Evolutionary conservation across 78 protist genomes (phyloP).

Genomic region (Guillardia theta): DNA sequence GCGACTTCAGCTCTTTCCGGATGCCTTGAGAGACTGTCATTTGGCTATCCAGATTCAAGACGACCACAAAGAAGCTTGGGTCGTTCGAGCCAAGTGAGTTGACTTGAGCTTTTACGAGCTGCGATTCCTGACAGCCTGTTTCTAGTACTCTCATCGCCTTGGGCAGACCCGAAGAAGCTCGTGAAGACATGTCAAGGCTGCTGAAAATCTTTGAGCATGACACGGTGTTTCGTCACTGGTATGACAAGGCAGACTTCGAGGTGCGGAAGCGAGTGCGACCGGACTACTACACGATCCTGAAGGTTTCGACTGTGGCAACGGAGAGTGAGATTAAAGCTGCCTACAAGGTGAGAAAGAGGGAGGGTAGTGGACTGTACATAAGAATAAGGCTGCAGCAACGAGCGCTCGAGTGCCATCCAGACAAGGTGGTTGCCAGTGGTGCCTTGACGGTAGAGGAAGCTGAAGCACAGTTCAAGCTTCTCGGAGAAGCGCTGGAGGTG

Average conservation of each 20-base stretch:
- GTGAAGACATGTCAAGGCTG: background rate
- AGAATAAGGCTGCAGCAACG: no score
- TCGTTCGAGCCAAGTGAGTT: no score
- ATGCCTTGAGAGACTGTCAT: background rate
- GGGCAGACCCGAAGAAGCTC: background rate
- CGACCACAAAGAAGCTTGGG: background rate
- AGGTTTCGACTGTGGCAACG: background rate
- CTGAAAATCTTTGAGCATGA: background rate
- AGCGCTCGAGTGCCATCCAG: background rate
- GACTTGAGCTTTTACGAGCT: no score
- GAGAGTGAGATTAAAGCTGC: background rate
- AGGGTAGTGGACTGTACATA: no score
- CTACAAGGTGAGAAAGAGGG: background rate
- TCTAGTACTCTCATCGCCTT: background rate
- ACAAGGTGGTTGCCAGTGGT: background rate
- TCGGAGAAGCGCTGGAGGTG: constrained; percentile 8
- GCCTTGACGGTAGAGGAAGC: background rate
- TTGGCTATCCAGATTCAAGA: background rate
- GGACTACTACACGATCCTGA: background rate
- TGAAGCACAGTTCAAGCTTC: background rate
- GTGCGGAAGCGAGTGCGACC: background rate
- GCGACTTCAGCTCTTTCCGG: background rate
- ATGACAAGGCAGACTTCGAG: background rate
- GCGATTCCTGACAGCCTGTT: no score
- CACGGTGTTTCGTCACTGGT: constrained; percentile 1